Conservation (phyloP, 768 basidiomycete species). For the Lactifluus rugatus region DNA sequence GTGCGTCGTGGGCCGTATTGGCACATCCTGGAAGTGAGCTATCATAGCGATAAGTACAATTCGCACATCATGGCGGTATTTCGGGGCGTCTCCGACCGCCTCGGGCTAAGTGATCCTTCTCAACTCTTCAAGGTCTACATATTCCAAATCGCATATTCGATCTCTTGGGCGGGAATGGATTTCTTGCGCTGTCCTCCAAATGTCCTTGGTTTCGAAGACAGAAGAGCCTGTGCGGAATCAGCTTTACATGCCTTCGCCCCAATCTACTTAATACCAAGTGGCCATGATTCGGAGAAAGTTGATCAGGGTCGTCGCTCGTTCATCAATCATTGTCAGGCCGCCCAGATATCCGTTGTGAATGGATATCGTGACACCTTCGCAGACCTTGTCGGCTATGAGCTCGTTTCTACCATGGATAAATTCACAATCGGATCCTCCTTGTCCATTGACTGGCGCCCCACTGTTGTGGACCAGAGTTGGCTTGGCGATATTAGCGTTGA, state of each 20-base stretch:
- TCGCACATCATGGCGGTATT: slow-evolving; percentile 43
- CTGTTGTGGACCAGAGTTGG: slow-evolving; percentile 25
- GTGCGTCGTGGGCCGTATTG: slow-evolving; percentile 78
- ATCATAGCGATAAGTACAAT: slow-evolving; percentile 32
- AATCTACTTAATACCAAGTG: slow-evolving; percentile 45
- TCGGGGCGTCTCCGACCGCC: slow-evolving; percentile 46
- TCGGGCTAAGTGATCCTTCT: slow-evolving; percentile 54
- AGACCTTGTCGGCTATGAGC: slow-evolving; percentile 54
- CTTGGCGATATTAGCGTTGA: slow-evolving; percentile 30
- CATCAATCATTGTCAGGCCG: slow-evolving; percentile 49
- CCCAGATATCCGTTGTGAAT: slow-evolving; percentile 38
- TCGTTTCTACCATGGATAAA: slow-evolving; percentile 39
- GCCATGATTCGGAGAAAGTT: slow-evolving; percentile 23
- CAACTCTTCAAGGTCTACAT: slow-evolving; percentile 72
- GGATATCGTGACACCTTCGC: slow-evolving; percentile 58
- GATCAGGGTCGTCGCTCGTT: slow-evolving; percentile 40
- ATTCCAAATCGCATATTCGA: slow-evolving; percentile 61
- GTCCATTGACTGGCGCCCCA: not conserved
- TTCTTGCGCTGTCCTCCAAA: slow-evolving; percentile 53
- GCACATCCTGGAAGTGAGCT: slow-evolving; percentile 71
- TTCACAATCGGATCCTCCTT: slow-evolving; percentile 13
- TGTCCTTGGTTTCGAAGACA: slow-evolving; percentile 66
- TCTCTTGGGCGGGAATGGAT: slow-evolving; percentile 41
- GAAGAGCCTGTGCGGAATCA: slow-evolving; percentile 54
- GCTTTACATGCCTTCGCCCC: slow-evolving; percentile 62